Evolutionary conservation across 768 basidiomycete species (phyloP).

Genomic region (Macrolepiota dolichaula): DNA sequence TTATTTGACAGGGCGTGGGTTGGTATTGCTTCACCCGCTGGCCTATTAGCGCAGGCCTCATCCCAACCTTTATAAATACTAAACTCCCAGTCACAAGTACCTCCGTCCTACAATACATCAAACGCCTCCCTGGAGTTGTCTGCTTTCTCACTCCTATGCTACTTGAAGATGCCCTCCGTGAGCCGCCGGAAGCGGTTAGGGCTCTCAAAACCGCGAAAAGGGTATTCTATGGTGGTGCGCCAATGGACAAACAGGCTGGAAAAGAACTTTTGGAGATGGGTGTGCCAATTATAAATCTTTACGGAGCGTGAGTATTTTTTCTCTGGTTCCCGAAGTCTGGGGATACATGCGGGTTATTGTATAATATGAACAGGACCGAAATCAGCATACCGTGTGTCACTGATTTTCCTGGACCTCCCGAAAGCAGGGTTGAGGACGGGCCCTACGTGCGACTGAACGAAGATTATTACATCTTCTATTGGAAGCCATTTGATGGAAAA

Average conservation of each 20-base stretch:
- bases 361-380: constrained; percentile 17
- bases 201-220: constrained; percentile 5
- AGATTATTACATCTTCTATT: constrained; percentile 10
- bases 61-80: constrained; percentile 11
- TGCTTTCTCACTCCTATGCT: constrained; percentile 16
- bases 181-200: neutral
- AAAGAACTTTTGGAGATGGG: constrained; percentile 8
- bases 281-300: constrained; percentile 3
- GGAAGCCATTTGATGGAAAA: constrained; percentile 2
- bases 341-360: neutral
- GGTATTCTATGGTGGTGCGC: constrained; percentile 17
- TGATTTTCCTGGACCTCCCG: constrained; percentile 3
- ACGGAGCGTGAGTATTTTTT: constrained; percentile 6
- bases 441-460: constrained; percentile 11
- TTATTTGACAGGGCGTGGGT: constrained; percentile 13
- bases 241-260: constrained; percentile 12
- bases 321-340: no score
- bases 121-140: constrained; percentile 8
- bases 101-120: constrained; percentile 15
- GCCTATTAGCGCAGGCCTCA: constrained; percentile 8
- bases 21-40: constrained; percentile 13
- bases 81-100: constrained; percentile 13
- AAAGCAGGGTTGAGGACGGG: constrained; percentile 9
- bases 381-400: constrained; percentile 10
- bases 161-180: constrained; percentile 16